Evolutionary conservation across 257 asterid species (phyloP), one percentile per base, ranked within the genome.

Genomic region (Pogostemon cablin): DNA sequence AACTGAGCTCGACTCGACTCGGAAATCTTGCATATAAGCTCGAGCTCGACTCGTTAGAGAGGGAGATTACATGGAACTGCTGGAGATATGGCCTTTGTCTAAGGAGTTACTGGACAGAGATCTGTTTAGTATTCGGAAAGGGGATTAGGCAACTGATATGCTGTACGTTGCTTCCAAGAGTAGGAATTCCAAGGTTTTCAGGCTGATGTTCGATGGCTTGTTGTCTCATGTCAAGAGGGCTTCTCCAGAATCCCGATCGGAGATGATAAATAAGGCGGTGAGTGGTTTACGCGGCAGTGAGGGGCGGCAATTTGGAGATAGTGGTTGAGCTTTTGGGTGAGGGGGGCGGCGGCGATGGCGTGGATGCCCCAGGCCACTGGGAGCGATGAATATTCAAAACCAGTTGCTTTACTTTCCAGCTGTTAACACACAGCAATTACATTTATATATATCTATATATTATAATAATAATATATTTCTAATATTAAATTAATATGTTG

Each of bases 131-230:
- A 67, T 93, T 89, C 41, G 98, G 98, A n/a, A 91, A 72, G 95
- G 99, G 7, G 99, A 93, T 32, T 93, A 86, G 96, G 99, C 17
- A 92, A 88, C 93, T 1, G 99, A 95, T 80, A 76, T 95, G 5
- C 77, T 93, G 2, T 91, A 93, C 63, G 97, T 96, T 2, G 96
- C 95, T 0, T 88, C 96, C 9, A 84, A 95, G 83, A 82, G 99
- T 69, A 79, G 63, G 84, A 81, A 74, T 34, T 65, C 69, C 4
- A 84, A 84, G 61, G 95, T 86, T 57, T 93, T 93, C 48, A 77
- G 82, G 91, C 7, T 86, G 52, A 9, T 91, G 69, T 78, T 87
- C 68, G 95, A 84, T 65, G 79, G 55, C 48, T 69, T 83, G 11
- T 35, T 85, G 78, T 75, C 71, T 15, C 67, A 39, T 57, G 48